Conservation (phyloP, 108 stramenopile genomes). For the Thalassiosira profunda region DNA sequence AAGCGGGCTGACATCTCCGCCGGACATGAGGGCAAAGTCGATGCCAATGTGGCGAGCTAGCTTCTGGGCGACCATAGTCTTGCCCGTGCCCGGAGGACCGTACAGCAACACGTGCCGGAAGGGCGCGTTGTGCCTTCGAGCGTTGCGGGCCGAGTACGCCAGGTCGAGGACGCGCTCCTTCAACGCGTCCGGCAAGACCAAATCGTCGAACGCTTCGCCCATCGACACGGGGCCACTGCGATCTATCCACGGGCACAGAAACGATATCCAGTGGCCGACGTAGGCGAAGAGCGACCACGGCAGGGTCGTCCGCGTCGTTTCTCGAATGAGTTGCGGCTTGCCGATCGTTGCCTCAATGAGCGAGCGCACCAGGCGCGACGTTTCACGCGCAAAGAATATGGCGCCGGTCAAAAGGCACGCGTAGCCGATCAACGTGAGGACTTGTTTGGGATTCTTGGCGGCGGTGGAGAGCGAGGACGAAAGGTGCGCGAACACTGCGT, state of each 20-base stretch:
- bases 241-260: constrained; percentile 9
- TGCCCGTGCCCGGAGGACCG: constrained; percentile 82
- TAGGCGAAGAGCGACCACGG: constrained; percentile 30
- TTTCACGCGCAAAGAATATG: constrained; percentile 53
- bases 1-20: constrained; percentile 89
- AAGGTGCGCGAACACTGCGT: constrained; percentile 41
- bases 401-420: constrained; percentile 36
- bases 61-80: constrained; percentile 72
- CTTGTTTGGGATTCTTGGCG: constrained; percentile 43
- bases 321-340: constrained; percentile 74
- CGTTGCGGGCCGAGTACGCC: constrained; percentile 71
- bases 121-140: constrained; percentile 69
- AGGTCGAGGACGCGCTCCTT: constrained; percentile 69
- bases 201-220: constrained; percentile 55
- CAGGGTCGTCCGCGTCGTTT: constrained; percentile 62
- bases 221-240: constrained; percentile 17
- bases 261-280: constrained; percentile 6
- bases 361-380: constrained; percentile 44
- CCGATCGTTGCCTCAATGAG: constrained; percentile 72
- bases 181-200: constrained; percentile 64
- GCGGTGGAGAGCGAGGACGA: constrained; percentile 23
- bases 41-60: constrained; percentile 69
- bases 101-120: constrained; percentile 78
- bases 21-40: constrained; percentile 90
- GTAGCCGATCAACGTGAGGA: constrained; percentile 49